phyloP scores from a whole-genome alignment of 139 green algal genomes.

The Volvox reticuliferus region DNA sequence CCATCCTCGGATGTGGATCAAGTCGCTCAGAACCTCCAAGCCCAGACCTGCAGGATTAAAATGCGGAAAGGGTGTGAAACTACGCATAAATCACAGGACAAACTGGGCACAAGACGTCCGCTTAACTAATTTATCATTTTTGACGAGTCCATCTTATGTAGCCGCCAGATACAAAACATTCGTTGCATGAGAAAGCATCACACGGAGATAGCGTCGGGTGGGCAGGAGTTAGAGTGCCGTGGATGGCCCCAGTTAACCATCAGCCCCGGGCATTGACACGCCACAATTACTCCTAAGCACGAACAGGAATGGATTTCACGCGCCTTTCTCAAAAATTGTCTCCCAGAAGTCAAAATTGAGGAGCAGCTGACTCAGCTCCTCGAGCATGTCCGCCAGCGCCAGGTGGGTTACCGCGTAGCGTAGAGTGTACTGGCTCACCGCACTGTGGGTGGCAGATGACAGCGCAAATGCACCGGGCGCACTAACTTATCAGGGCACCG shows the following conservation, averaged over 20 bases:
- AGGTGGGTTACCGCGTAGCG: conserved; percentile 40
- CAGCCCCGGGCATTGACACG: too few species aligned
- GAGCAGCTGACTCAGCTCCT: conserved; percentile 42
- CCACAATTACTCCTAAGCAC: too few species aligned
- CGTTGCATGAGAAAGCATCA: too few species aligned
- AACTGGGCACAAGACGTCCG: too few species aligned
- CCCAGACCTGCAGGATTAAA: conserved; percentile 15
- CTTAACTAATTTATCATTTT: too few species aligned
- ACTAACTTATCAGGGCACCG: not conserved
- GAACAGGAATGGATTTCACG: not conserved
- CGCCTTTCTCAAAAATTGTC: conserved; percentile 39
- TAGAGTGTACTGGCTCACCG: conserved; percentile 29
- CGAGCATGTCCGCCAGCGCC: conserved; percentile 42
- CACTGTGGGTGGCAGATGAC: not conserved
- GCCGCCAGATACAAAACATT: too few species aligned
- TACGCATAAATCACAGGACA: too few species aligned
- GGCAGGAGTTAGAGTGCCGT: too few species aligned
- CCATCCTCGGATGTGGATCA: conserved; percentile 44
- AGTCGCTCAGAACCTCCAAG: conserved; percentile 37
- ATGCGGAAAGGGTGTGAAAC: too few species aligned
- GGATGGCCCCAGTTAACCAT: too few species aligned
- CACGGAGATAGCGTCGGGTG: too few species aligned
- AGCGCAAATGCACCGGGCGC: not conserved
- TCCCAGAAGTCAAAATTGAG: conserved; percentile 47
- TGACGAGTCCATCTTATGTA: too few species aligned